These are phyloP conservation scores for Cercospora sp. DNA, from an alignment of 2,329 filamentous ascomycete genomes.

Conservation along the genomic window DNA sequence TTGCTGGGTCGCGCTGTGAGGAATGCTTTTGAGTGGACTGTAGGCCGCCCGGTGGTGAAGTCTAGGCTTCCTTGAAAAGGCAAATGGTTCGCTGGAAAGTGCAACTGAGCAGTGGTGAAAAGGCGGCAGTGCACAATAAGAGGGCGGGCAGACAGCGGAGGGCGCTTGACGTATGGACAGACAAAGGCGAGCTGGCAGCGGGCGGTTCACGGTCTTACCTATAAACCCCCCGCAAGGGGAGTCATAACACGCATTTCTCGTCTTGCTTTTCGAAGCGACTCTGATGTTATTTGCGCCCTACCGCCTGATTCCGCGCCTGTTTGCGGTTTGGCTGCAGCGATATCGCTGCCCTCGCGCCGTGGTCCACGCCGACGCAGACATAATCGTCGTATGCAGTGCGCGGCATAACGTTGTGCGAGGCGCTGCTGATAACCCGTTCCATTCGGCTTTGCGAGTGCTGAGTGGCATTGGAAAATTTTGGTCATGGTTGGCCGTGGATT, in stretches of 20 bases:
- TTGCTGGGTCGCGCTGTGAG: neutral
- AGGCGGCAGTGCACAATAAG: neutral
- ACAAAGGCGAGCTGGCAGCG: neutral
- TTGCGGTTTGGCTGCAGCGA: neutral
- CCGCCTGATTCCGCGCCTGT: neutral
- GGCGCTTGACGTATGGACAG: neutral
- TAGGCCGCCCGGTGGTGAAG: neutral
- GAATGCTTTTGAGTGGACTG: neutral
- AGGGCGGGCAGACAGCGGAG: neutral
- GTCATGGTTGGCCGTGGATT: neutral
- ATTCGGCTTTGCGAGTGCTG: constrained; percentile 5
- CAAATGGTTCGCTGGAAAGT: neutral
- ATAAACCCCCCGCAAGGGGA: neutral
- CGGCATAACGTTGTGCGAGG: neutral
- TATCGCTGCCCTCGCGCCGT: neutral
- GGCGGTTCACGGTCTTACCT: constrained; percentile 4
- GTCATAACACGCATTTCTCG: neutral
- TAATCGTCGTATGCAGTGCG: neutral
- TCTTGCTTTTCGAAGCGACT: neutral
- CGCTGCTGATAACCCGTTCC: neutral
- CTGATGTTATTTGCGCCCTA: constrained; percentile 3
- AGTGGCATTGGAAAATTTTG: constrained; percentile 4
- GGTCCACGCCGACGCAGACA: neutral
- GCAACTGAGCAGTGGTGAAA: neutral
- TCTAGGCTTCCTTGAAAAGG: neutral